Percentiles rank a stretch among this genome's conserved stretches.
phyloP scores from a whole-genome alignment of 768 basidiomycete species.

The Hypholoma sublateritium region DNA sequence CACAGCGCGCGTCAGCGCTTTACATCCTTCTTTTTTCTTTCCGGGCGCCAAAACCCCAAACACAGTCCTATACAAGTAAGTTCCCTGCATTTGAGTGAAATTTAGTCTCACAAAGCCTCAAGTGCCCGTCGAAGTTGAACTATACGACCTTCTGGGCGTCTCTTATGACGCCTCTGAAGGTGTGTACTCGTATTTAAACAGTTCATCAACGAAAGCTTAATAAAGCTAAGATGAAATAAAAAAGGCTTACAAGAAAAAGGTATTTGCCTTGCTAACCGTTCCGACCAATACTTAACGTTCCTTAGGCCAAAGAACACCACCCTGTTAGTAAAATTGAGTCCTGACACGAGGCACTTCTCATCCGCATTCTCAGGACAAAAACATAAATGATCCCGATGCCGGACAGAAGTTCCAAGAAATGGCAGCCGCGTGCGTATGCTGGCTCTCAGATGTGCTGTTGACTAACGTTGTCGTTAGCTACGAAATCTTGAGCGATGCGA shows the following conservation, averaged over 20 bases:
- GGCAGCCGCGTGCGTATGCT: slow-evolving; percentile 71
- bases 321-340: slow-evolving; percentile 48
- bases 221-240: slow-evolving; percentile 73
- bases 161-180: slow-evolving; percentile 69
- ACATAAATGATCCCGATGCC: slow-evolving; percentile 86
- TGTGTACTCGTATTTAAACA: slow-evolving; percentile 24
- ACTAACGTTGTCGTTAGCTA: slow-evolving; percentile 49
- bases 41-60: background rate
- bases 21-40: background rate
- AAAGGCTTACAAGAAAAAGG: slow-evolving; percentile 93
- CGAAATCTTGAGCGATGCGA: slow-evolving; percentile 74
- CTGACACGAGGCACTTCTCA: background rate
- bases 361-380: slow-evolving; percentile 47
- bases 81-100: background rate
- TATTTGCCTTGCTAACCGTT: slow-evolving; percentile 29
- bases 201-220: slow-evolving; percentile 1
- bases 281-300: slow-evolving; percentile 7
- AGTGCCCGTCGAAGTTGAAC: slow-evolving; percentile 77
- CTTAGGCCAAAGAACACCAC: slow-evolving; percentile 83
- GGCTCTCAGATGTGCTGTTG: background rate
- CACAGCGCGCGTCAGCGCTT: slow-evolving; percentile 6
- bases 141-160: slow-evolving; percentile 87
- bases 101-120: background rate
- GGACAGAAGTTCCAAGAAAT: slow-evolving; percentile 86
- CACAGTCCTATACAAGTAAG: background rate